Evolutionary conservation across 2,329 filamentous ascomycete genomes (phyloP).

Genomic region (Purpureocillium lavendulum): DNA sequence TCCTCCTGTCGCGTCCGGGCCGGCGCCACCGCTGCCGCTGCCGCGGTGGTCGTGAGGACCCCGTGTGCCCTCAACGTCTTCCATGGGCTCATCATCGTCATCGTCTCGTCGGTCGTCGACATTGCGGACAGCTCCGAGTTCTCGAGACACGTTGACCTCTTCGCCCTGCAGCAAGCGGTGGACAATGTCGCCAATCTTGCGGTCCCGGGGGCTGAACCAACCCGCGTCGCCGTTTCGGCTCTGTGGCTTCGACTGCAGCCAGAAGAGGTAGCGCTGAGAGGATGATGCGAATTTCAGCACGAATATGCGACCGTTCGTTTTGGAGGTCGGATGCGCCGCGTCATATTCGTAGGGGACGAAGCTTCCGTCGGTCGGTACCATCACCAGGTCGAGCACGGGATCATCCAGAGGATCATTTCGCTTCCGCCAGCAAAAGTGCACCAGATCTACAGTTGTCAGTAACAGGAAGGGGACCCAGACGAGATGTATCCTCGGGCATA

Average conservation of each 20-base stretch:
- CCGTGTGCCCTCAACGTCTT: constrained; percentile 60
- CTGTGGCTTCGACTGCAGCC: constrained; percentile 89
- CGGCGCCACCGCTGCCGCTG: constrained; percentile 69
- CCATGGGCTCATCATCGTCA: constrained; percentile 47
- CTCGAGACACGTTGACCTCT: constrained; percentile 68
- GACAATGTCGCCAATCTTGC: constrained; percentile 82
- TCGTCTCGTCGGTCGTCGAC: constrained; percentile 41
- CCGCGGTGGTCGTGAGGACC: constrained; percentile 48
- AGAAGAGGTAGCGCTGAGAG: constrained; percentile 87
- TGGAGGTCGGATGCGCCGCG: constrained; percentile 46
- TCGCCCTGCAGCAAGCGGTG: constrained; percentile 80
- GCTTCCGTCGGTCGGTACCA: constrained; percentile 82
- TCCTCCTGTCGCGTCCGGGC: constrained; percentile 78
- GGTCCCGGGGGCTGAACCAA: constrained; percentile 78
- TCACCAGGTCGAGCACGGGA: constrained; percentile 81
- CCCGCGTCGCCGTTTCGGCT: constrained; percentile 57
- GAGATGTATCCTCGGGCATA: constrained; percentile 19
- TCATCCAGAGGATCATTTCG: constrained; percentile 61
- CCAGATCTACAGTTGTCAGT: constrained; percentile 50
- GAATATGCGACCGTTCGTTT: constrained; percentile 84
- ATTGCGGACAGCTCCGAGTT: constrained; percentile 57
- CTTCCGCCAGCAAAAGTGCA: constrained; percentile 96
- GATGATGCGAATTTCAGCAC: constrained; percentile 90
- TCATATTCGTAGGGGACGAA: constrained; percentile 73
- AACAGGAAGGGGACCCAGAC: background rate